Evolutionary conservation across 306 rosid species (phyloP).

Genomic region (Castanopsis chinensis): DNA sequence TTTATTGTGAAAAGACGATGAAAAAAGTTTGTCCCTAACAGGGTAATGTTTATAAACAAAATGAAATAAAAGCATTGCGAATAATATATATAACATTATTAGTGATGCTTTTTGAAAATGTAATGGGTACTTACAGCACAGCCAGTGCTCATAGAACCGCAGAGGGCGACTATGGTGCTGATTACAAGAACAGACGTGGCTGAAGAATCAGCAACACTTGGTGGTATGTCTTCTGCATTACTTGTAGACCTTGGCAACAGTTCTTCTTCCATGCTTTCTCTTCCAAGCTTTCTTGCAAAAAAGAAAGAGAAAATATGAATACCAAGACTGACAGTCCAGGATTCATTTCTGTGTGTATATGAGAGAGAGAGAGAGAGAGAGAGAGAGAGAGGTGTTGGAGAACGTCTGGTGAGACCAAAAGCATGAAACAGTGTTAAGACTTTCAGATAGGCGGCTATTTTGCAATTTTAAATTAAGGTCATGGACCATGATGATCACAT

Average conservation of each 20-base stretch:
- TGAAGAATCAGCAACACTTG: constrained; percentile 10
- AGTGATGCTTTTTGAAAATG: no score
- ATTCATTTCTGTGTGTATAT: background rate
- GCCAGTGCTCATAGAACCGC: constrained; percentile 71
- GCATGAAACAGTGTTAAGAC: background rate
- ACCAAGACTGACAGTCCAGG: background rate
- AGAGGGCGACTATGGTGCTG: constrained; percentile 63
- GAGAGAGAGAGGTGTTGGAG: background rate
- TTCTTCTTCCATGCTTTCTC: constrained; percentile 10
- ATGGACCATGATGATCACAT: no score
- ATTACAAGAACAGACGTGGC: constrained; percentile 37
- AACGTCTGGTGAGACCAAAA: background rate
- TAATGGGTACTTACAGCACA: constrained; percentile 50
- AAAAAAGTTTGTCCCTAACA: no score
- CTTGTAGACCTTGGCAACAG: constrained; percentile 40
- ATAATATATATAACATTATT: no score
- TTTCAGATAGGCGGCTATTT: background rate
- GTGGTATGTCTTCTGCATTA: background rate
- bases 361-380: no score
- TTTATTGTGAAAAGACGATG: no score
- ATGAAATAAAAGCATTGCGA: no score
- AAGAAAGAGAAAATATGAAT: background rate
- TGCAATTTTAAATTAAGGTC: background rate
- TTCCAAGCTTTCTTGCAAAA: background rate
- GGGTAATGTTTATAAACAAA: no score